Evolutionary conservation across 345 rosid genomes (phyloP), one percentile per base, ranked within the genome.

Genomic region (Citrus australasica): DNA sequence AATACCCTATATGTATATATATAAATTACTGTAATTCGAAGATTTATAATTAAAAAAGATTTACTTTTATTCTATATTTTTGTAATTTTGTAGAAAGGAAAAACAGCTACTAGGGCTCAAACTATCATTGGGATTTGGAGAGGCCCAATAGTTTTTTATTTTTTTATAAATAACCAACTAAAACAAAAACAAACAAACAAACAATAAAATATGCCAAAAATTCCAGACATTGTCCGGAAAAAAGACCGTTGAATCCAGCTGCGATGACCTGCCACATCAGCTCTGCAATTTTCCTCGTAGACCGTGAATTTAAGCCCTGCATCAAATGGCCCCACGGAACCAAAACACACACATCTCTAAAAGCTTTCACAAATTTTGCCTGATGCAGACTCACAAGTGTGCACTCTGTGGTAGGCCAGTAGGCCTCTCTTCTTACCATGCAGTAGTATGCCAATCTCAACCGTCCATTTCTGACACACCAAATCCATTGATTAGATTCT

Each of bases 221-320:
- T 28, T 32, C 17, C 51, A 46, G 51, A 11, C 51, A 46, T 13
- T 46, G 51, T 69, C 66, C 37, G 48, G 4, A 46, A 76, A 65
- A 0, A 51, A 4, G 63, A 51, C 71, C 71, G 71, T 76, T 76
- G 65, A 76, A 25, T 65, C 65, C 79, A 30, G 67, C 67, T 72
- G 37, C 46, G 10, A 22, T 33, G 55, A 33, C 32, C 16, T 55
- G 65, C 79, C 79, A 76, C 79, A 66, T n/a, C 62, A n/a, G 27
- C 72, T 40, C 61, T 48, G 58, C 22, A 30, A 27, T 65, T 75
- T 13, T 65, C 69, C 71, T 76, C 65, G 79, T 76, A 65, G 65
- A 76, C 65, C 64, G 73, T 33, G 79, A 35, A n/a, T 9, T 42
- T 13, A 4, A 11, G 60, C 48, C 32, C 76, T 6, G 76, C 66